phyloP scores from a whole-genome alignment of 371 early-diverging fungal species.

The Coemansia sp. region DNA sequence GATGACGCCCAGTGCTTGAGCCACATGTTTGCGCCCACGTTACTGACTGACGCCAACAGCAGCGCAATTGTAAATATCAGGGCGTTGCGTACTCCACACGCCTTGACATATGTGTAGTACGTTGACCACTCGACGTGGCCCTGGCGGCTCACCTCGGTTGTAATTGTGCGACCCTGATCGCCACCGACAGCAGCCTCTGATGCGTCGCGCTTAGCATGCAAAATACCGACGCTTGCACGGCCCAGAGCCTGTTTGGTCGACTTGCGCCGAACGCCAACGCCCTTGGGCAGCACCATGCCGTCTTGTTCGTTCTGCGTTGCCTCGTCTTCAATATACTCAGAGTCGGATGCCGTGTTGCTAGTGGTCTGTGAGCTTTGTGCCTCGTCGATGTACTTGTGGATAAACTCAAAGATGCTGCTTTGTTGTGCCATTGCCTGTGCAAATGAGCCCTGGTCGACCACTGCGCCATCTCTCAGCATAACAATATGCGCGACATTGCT shows the following conservation, averaged over 20 bases:
- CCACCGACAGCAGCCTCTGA: not conserved
- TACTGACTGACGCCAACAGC: conserved; percentile 25
- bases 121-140: conserved; percentile 73
- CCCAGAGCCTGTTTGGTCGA: not conserved
- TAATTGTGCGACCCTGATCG: conserved; percentile 57
- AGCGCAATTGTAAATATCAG: conserved; percentile 4
- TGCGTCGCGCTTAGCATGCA: not conserved
- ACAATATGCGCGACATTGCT: conserved; percentile 65
- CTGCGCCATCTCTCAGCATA: conserved; percentile 72
- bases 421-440: conserved; percentile 62
- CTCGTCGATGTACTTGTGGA: conserved; percentile 43
- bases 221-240: not conserved
- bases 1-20: conserved; percentile 64
- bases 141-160: conserved; percentile 70
- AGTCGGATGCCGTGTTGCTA: not conserved
- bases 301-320: no score
- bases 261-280: not conserved
- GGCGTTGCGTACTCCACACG: conserved; percentile 58
- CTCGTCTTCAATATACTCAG: not conserved
- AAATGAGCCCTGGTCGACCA: conserved; percentile 75
- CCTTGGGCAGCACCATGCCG: no score
- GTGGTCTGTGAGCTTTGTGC: not conserved
- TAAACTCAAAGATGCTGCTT: conserved; percentile 54
- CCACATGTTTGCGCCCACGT: conserved; percentile 65
- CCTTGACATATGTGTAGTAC: conserved; percentile 71